Conservation (phyloP, 2,329 filamentous ascomycete genomes). For the Ceratocystis destructans region DNA sequence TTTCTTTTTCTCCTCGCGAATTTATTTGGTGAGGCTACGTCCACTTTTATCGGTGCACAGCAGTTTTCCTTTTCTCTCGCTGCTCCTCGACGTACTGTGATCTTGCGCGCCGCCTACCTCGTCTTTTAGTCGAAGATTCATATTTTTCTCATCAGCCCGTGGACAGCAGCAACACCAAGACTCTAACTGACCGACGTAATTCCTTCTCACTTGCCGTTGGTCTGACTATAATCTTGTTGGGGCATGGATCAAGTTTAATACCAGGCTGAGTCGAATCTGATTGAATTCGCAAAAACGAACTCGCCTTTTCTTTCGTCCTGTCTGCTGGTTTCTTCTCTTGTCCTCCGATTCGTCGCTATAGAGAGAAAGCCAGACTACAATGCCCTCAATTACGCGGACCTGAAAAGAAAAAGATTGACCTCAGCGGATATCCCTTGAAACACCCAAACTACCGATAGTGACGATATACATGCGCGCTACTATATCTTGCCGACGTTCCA, state of each 20-base stretch:
- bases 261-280: background rate
- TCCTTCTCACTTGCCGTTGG: background rate
- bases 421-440: background rate
- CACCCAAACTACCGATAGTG: background rate
- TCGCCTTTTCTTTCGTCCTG: background rate
- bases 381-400: background rate
- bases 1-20: background rate
- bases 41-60: background rate
- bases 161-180: background rate
- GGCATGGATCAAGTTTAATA: background rate
- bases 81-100: background rate
- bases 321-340: background rate
- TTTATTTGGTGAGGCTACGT: constrained; percentile 4
- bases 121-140: background rate
- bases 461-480: background rate
- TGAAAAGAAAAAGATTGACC: background rate
- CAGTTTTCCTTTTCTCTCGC: background rate
- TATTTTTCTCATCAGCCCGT: no score
- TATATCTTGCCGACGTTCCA: background rate
- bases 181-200: background rate
- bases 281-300: background rate
- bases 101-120: background rate
- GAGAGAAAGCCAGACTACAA: background rate
- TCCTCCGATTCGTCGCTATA: background rate
- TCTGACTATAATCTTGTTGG: background rate